Base-by-base conservation (phyloP, 352 stramenopile genomes). In the Phytophthora fragariae region DNA sequence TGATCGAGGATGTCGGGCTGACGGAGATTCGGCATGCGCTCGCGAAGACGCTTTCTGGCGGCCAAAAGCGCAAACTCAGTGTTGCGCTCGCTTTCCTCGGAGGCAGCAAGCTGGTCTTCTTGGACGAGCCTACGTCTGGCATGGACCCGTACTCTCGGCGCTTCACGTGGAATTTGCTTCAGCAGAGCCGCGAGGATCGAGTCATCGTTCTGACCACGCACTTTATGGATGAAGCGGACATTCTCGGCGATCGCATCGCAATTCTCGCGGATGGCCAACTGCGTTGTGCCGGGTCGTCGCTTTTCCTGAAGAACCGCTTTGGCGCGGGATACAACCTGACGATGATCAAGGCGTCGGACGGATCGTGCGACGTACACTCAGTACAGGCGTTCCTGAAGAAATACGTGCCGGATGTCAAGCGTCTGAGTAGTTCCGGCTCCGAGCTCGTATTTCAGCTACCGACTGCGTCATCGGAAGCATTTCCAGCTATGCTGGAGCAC, bases 401-500 rank as follows among this genome's bases (percentile, higher is more conserved):
- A 59, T 87, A 80, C 49, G 90, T 99, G 1, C 73, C 82, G 17
- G 73, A 82, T 17, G 88, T 89, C 7, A 83, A 74, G 35, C 73
- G 98, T 15, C 71, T 99, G 39, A 98, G 86, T 63, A 96, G 97
- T 82, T 93, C 89, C 33, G 97, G 97, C 2, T 93, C 94, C 8
- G 98, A 99, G 70, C 68, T 99, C 0, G 95, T 93, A 11, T 99
- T 98, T 75, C 94, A 99, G 73, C 81, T 99, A 0, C 97, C 97
- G 1, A 65, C 76, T 0, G 79, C 96, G 6, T 84, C 84, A 3
- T 86, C 94, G 9, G 81, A 86, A 0, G 62, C 66, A 11, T 99
- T 99, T 73, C 68, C 91, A 12, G 50, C 49, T 0, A 93, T 99
- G 78, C 97, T 99, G 61, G 72, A 94, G 53, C 76, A 88, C 2